Conservation (phyloP, 75 land plant species). For the Chamaecyparis obtusa region DNA sequence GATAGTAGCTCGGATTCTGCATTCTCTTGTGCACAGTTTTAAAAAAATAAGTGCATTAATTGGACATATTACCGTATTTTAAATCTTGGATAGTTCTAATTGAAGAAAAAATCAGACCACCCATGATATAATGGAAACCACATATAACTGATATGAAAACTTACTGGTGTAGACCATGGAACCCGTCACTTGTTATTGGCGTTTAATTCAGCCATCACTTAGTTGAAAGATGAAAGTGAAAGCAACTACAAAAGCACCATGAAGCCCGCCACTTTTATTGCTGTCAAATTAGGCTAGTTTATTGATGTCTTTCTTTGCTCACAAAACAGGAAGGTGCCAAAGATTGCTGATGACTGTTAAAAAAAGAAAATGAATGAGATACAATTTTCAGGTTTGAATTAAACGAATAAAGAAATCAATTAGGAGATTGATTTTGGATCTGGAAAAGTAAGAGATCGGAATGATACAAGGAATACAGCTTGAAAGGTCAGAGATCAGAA, state of each 20-base stretch:
- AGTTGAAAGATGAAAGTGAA: neutral
- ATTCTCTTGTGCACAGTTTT: no score
- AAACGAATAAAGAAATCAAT: slow-evolving; percentile 7
- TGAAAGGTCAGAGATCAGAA: slow-evolving; percentile 48
- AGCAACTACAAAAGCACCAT: neutral
- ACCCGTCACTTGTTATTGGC: neutral
- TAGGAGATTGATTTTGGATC: neutral
- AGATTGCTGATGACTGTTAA: neutral
- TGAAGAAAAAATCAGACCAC: neutral
- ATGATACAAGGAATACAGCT: neutral
- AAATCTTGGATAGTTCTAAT: neutral
- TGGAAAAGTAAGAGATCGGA: neutral
- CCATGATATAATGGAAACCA: neutral
- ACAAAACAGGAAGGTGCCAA: neutral
- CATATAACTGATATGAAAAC: neutral
- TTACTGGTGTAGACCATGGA: neutral
- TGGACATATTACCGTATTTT: neutral
- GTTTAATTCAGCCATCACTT: neutral
- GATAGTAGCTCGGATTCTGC: no score
- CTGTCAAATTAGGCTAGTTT: neutral
- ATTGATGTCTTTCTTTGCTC: neutral
- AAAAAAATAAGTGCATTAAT: neutral
- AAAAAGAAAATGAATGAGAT: neutral
- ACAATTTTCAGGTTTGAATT: slow-evolving; percentile 3
- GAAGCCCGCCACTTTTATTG: neutral